Base-by-base conservation (phyloP, 2,329 filamentous ascomycete genomes). In the Leptographium flavum region DNA sequence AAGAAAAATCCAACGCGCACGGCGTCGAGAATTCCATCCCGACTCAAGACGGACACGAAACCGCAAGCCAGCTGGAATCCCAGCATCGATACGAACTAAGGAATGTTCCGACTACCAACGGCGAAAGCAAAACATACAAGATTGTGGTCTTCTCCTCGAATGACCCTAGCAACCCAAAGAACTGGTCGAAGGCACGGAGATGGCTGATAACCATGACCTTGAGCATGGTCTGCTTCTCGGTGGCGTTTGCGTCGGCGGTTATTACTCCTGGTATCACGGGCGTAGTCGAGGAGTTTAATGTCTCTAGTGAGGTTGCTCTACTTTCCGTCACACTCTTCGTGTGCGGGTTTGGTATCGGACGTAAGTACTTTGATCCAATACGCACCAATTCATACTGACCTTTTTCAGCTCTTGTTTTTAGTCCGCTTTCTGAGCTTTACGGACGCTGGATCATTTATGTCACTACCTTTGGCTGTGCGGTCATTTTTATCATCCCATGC, bases 141-240 rank as follows among this genome's bases (percentile, higher is more conserved):
- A 42, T 49, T 13, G 49, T 48, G 3, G n/a, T 33, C 2, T 52
- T 47, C 6, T 49, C 52, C 9, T 32, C 48, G 0, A 50, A 58
- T 47, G 64, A 68, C 46, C 55, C 53, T 6, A 54, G 55, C 6
- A 71, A 74, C 47, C 71, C 71, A 0, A 60, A 63, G 38, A 70
- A 70, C 49, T 74, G 65, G 62, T 66, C 68, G 49, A 71, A 71
- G 53, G 60, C 57, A 42, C 82, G 69, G 59, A 88, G 87, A 62
- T 71, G 63, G 59, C 58, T 79, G 56, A 81, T 73, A 43, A 71
- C 69, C 0, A 60, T 70, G 23, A 63, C 68, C 45, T 53, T 74
- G 37, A 63, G 67, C 17, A 60, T 73, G 59, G 57, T 73, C 10
- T 69, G 71, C 3, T 54, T 73, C 14, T 58, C 62, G 13, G 67